These are phyloP conservation scores for Acorus gramineus DNA, from an alignment of 106 monocot species.

Conservation along the genomic window DNA sequence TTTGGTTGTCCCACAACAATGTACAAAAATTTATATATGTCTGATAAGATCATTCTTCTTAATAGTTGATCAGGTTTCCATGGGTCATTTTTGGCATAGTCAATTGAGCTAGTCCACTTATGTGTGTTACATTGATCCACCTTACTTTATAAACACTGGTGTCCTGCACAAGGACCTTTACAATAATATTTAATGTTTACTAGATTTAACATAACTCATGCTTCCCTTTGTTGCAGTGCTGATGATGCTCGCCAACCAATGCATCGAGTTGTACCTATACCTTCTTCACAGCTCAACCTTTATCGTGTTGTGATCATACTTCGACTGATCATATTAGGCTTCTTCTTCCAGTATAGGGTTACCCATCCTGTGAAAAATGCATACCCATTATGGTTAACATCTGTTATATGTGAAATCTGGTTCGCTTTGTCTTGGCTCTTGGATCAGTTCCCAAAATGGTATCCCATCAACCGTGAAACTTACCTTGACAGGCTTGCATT, in stretches of 20 bases:
- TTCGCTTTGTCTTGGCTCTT: conserved; percentile 88
- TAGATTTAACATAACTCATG: neutral
- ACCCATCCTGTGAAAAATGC: conserved; percentile 73
- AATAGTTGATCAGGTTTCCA: too few species aligned
- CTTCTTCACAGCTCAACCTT: conserved; percentile 69
- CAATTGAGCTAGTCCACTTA: too few species aligned
- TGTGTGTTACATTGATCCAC: too few species aligned
- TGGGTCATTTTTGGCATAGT: too few species aligned
- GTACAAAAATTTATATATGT: too few species aligned
- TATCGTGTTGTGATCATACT: conserved; percentile 78
- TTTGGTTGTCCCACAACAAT: too few species aligned
- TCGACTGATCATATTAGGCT: conserved; percentile 70
- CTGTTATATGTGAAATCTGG: conserved; percentile 92
- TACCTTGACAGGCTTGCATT: conserved; percentile 79
- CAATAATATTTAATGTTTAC: too few species aligned
- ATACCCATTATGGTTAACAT: conserved; percentile 72
- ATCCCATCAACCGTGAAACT: conserved; percentile 81
- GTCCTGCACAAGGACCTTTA: too few species aligned
- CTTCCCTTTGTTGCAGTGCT: conserved; percentile 32
- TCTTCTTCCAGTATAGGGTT: conserved; percentile 90
- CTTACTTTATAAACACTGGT: too few species aligned
- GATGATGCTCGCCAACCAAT: conserved; percentile 86
- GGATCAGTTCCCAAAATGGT: conserved; percentile 94
- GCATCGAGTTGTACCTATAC: conserved; percentile 55
- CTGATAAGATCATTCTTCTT: too few species aligned